A percentile compares a stretch with the other conserved stretches of the same genome.
phyloP scores from a whole-genome alignment of 768 basidiomycete species.

The Paxillus ammoniavirescens region DNA sequence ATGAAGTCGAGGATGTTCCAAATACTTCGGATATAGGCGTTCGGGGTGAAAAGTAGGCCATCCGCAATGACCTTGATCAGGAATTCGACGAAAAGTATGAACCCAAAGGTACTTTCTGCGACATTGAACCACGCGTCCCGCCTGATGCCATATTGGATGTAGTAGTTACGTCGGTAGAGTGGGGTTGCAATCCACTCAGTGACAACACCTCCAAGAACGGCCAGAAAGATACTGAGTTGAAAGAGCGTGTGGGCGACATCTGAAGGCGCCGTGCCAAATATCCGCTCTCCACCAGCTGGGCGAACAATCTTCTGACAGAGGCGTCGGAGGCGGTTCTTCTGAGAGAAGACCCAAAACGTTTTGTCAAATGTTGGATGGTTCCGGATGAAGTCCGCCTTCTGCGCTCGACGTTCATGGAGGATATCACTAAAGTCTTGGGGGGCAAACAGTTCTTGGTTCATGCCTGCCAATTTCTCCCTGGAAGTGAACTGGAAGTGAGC shows the following conservation, averaged over 20 bases:
- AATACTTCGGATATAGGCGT: conserved; percentile 86
- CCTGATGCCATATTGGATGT: conserved; percentile 51
- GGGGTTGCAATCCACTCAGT: conserved; percentile 85
- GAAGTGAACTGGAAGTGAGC: conserved; percentile 1
- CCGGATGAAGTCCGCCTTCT: conserved; percentile 83
- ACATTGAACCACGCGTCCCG: conserved; percentile 87
- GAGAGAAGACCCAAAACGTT: conserved; percentile 86
- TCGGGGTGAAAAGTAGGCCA: conserved; percentile 87
- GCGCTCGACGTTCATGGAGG: conserved; percentile 66
- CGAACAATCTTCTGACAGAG: conserved; percentile 81
- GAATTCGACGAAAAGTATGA: conserved; percentile 77
- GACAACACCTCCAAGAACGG: conserved; percentile 79
- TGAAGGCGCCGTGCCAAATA: conserved; percentile 74
- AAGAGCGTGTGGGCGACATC: conserved; percentile 68
- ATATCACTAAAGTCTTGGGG: conserved; percentile 61
- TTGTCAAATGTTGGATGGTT: conserved; percentile 89
- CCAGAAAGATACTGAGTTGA: conserved; percentile 67
- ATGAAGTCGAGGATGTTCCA: conserved; percentile 92
- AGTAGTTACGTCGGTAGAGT: conserved; percentile 74
- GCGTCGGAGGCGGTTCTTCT: conserved; percentile 68
- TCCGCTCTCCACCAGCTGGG: conserved; percentile 82
- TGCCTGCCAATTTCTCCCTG: conserved; percentile 68
- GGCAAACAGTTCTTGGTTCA: conserved; percentile 50
- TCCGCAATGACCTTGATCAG: conserved; percentile 90
- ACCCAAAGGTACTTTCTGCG: conserved; percentile 69